These are phyloP conservation scores for Cladobotryum protrusum DNA, from an alignment of 2,329 filamentous ascomycete species.

Conservation along the genomic window DNA sequence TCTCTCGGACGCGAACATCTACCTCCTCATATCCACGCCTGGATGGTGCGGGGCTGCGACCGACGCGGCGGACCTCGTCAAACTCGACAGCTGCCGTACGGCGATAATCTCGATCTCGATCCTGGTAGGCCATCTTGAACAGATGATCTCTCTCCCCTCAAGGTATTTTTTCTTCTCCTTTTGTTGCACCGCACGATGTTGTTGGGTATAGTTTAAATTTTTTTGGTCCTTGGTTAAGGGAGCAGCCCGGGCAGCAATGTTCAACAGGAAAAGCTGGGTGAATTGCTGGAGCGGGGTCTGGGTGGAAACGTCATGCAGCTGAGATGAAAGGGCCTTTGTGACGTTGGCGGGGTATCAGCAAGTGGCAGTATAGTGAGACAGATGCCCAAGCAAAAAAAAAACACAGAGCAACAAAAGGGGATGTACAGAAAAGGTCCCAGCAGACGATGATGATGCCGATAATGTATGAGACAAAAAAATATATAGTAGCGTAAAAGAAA, in stretches of 20 bases:
- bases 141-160: background rate
- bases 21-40: conserved; percentile 29
- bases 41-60: conserved; percentile 25
- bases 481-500: background rate
- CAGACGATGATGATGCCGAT: background rate
- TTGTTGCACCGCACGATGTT: background rate
- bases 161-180: background rate
- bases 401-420: background rate
- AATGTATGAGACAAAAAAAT: background rate
- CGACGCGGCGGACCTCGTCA: conserved; percentile 13
- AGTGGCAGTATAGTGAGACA: background rate
- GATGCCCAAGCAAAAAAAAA: background rate
- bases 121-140: conserved; percentile 29
- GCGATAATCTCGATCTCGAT: conserved; percentile 41
- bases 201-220: background rate
- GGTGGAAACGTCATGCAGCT: background rate
- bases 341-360: background rate
- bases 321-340: background rate
- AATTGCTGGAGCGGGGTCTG: background rate
- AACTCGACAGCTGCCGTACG: conserved; percentile 22
- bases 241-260: background rate
- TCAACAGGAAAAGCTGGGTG: conserved; percentile 2
- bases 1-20: conserved; percentile 38
- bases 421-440: background rate
- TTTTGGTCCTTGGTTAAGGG: background rate